A percentile compares a stretch with the other conserved stretches of the same genome.
Evolutionary conservation across 768 basidiomycete genomes (phyloP).

Genomic region (Phanerodontia chrysosporium): DNA sequence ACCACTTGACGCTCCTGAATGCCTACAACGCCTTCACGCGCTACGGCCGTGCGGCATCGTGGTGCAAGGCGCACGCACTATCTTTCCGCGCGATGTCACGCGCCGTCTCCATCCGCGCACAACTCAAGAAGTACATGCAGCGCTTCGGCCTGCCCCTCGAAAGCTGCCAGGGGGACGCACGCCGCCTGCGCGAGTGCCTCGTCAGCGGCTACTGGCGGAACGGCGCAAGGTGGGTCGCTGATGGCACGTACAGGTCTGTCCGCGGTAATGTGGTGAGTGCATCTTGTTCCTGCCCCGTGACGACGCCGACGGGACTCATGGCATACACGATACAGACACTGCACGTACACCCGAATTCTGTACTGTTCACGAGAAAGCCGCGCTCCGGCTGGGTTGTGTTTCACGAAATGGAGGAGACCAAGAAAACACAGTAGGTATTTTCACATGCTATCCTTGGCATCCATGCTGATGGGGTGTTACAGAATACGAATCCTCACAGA

Average conservation of each 20-base stretch:
- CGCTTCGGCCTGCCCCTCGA: constrained; percentile 79
- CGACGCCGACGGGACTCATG: too few species aligned
- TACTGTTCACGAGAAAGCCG: constrained; percentile 90
- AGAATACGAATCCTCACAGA: constrained; percentile 93
- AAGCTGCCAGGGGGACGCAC: constrained; percentile 88
- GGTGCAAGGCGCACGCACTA: constrained; percentile 90
- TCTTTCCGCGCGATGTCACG: constrained; percentile 94
- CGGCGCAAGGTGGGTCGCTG: constrained; percentile 84
- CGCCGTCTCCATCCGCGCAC: constrained; percentile 91
- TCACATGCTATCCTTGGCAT: not conserved
- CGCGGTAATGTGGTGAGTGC: constrained; percentile 72
- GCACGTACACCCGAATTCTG: constrained; percentile 90
- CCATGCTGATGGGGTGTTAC: not conserved
- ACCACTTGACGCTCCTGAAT: constrained; percentile 60
- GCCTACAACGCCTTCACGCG: constrained; percentile 91
- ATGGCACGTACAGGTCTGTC: constrained; percentile 90
- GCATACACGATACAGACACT: too few species aligned
- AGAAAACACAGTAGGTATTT: constrained; percentile 75
- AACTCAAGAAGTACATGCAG: constrained; percentile 91
- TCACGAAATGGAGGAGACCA: constrained; percentile 96
- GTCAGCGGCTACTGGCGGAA: constrained; percentile 94
- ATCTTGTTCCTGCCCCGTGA: too few species aligned
- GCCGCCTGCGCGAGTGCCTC: constrained; percentile 79
- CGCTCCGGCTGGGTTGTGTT: constrained; percentile 91
- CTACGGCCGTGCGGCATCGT: constrained; percentile 79